Evolutionary conservation across 75 land plant genomes (phyloP).

Genomic region (Azolla pinnata): DNA sequence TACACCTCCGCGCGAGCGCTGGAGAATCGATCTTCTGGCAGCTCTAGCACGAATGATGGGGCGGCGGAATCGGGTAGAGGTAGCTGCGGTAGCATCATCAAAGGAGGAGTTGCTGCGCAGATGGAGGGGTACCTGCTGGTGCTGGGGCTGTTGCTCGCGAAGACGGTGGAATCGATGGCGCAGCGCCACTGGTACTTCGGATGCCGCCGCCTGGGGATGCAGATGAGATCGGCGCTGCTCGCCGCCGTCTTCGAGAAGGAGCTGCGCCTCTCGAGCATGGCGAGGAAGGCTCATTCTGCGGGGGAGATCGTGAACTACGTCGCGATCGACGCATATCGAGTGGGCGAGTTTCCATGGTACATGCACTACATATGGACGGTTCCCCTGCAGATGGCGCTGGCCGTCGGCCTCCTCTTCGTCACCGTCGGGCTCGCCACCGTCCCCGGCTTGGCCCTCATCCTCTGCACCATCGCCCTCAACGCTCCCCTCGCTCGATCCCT

Average conservation of each 20-base stretch:
- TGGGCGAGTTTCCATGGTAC: slow-evolving; percentile 66
- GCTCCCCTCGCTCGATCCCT: slow-evolving; percentile 41
- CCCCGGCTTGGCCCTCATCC: slow-evolving; percentile 45
- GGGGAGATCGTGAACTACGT: slow-evolving; percentile 79
- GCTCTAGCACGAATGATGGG: no score
- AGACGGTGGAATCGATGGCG: slow-evolving; percentile 48
- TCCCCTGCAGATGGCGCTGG: slow-evolving; percentile 38
- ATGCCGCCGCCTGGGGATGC: slow-evolving; percentile 52
- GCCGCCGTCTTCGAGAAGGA: slow-evolving; percentile 55
- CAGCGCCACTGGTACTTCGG: slow-evolving; percentile 54
- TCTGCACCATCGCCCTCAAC: slow-evolving; percentile 38
- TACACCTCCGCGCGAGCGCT: no score
- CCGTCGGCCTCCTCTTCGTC: slow-evolving; percentile 43
- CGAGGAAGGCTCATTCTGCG: slow-evolving; percentile 41
- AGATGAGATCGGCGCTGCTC: slow-evolving; percentile 57
- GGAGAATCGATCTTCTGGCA: no score
- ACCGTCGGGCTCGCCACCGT: slow-evolving; percentile 50
- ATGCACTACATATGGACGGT: slow-evolving; percentile 55
- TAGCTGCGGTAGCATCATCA: no score
- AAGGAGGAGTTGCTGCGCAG: slow-evolving; percentile 10
- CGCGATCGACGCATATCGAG: slow-evolving; percentile 61
- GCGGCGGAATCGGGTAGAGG: no score
- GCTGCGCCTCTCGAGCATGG: slow-evolving; percentile 50
- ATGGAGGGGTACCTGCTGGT: slow-evolving; percentile 24
- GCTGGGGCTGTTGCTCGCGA: slow-evolving; percentile 28